A percentile compares a stretch with the other conserved stretches of the same genome.
Evolutionary conservation across 306 rosid species (phyloP).

Genomic region (Alnus glutinosa): DNA sequence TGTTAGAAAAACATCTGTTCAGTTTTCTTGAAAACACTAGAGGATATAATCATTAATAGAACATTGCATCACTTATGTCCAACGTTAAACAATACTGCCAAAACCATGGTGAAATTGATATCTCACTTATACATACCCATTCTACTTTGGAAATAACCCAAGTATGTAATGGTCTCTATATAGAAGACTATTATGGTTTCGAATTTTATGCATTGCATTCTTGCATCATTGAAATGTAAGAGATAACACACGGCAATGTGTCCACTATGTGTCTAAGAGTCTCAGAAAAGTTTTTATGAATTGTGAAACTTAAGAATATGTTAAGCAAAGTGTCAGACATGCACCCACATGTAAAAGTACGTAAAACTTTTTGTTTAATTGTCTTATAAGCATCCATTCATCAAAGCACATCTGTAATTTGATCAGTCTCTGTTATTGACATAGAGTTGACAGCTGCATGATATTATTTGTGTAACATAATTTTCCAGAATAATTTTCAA

Average conservation of each 20-base stretch:
- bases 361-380: not conserved
- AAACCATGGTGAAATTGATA: not conserved
- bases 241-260: too few relatives aligned
- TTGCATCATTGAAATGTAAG: not conserved
- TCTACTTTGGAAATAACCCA: not conserved
- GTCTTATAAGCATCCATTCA: not conserved
- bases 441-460: conserved; percentile 7
- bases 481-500: not conserved
- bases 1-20: not conserved
- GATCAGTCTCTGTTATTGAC: not conserved
- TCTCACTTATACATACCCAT: not conserved
- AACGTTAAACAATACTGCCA: not conserved
- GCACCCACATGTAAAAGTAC: conserved; percentile 3
- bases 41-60: not conserved
- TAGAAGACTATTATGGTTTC: not conserved
- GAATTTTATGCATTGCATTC: not conserved
- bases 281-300: too few relatives aligned
- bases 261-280: too few relatives aligned
- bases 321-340: not conserved
- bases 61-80: not conserved
- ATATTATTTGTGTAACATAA: not conserved
- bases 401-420: not conserved
- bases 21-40: not conserved
- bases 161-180: not conserved
- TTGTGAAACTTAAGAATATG: too few relatives aligned